Evolutionary conservation across 305 asterid species (phyloP), one percentile per base, ranked within the genome.

Genomic region (Fraxinus sp.): DNA sequence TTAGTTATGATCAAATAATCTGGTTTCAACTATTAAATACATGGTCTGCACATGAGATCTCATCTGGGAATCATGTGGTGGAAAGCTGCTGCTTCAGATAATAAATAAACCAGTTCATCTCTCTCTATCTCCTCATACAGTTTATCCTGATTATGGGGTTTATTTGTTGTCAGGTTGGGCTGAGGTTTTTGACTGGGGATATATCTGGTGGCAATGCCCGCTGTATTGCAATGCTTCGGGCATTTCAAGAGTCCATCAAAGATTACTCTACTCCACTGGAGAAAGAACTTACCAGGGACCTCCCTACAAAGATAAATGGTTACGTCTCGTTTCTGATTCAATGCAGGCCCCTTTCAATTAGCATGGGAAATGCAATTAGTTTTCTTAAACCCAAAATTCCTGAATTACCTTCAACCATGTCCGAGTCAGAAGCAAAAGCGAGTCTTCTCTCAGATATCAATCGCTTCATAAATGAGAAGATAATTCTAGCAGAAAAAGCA

Each of bases 151-250:
- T 64, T 22, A 24, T 64, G 80, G 37, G 59, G 5, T 46, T 18
- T 77, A 46, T 75, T 22, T 79, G 41, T 79, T 43, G 46, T 84
- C 92, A 95, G 98, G 98, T 92, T 85, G 98, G 98, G 70, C 86
- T 93, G 79, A 89, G 94, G 85, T 92, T 90, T 85, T 87, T 95
- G 85, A 87, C 96, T 84, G 98, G 98, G 77, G 98, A 91, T 85
- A 93, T 93, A 78, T 89, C 94, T 79, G 97, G 98, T 80, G 96
- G 98, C 77, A 95, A 93, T 89, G 95, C 98, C 52, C 97, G 98
- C 22, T 95, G 98, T 85, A 88, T 93, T 81, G 98, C 98, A 28
- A 95, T 95, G 98, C 98, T 95, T 77, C 91, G 90, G 89, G 98
- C 97, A 30, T 89, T 93, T 85, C 95, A 89, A 84, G 95, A 95